phyloP scores from a whole-genome alignment of 169 alveolate genomes.

The Cryptosporidium sp. region DNA sequence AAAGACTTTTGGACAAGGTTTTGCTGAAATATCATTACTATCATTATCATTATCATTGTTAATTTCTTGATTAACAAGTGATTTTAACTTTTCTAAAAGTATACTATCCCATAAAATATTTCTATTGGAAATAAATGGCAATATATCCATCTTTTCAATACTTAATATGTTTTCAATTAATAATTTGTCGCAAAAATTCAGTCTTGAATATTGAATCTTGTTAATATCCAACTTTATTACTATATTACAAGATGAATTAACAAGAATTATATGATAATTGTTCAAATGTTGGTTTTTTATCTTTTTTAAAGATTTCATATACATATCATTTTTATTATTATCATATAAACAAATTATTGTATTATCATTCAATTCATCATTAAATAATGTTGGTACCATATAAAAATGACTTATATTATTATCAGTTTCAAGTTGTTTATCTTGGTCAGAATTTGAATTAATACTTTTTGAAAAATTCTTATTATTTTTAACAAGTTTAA shows the following conservation, averaged over 20 bases:
- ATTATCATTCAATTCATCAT: conserved; percentile 28
- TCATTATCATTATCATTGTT: background rate
- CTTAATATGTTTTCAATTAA: conserved; percentile 7
- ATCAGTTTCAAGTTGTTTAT: background rate
- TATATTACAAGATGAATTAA: conserved; percentile 19
- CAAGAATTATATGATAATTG: background rate
- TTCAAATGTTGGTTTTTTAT: background rate
- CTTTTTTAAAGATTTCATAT: background rate
- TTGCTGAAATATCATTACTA: background rate
- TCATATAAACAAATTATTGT: conserved; percentile 31
- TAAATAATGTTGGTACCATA: conserved; percentile 58
- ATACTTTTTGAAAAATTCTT: background rate
- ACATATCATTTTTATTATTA: background rate
- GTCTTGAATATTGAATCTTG: conserved; percentile 27
- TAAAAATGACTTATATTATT: background rate
- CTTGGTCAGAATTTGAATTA: background rate
- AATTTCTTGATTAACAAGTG: conserved; percentile 7
- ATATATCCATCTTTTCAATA: conserved; percentile 17
- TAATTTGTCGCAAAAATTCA: background rate
- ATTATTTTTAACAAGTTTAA: background rate
- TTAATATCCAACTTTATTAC: background rate
- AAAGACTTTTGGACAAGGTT: background rate
- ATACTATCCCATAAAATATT: conserved; percentile 11
- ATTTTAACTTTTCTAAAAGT: conserved; percentile 2
- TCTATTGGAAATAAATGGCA: conserved; percentile 45